phyloP scores from a whole-genome alignment of 345 rosid genomes.

The Acer campestre region DNA sequence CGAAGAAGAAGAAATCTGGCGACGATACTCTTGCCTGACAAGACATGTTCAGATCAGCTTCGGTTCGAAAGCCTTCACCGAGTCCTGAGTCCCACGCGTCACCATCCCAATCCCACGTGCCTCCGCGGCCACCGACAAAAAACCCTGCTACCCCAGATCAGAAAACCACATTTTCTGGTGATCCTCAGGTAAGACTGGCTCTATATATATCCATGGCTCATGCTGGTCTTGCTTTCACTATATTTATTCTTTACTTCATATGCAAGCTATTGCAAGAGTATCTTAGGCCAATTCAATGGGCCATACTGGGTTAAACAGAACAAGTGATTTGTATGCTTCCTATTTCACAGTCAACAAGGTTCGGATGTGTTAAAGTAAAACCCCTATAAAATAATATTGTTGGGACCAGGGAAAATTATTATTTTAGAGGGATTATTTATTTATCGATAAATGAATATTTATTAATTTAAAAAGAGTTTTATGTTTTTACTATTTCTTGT shows the following conservation, averaged over 20 bases:
- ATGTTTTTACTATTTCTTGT: no score
- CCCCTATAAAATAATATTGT: no score
- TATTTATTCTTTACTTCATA: slow-evolving; percentile 64
- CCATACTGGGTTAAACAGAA: slow-evolving; percentile 79
- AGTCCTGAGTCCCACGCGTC: slow-evolving; percentile 32
- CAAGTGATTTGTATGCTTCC: slow-evolving; percentile 92
- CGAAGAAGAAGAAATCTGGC: slow-evolving; percentile 44
- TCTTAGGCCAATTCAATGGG: slow-evolving; percentile 94
- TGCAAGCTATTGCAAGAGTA: slow-evolving; percentile 83
- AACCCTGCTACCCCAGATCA: slow-evolving; percentile 26
- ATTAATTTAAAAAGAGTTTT: no score
- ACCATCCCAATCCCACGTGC: slow-evolving; percentile 24
- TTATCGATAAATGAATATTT: no score
- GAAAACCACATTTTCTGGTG: slow-evolving; percentile 45
- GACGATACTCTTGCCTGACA: slow-evolving; percentile 70
- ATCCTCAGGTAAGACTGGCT: slow-evolving; percentile 86
- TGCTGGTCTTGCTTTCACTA: slow-evolving; percentile 77
- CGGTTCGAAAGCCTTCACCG: slow-evolving; percentile 65
- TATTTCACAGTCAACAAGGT: slow-evolving; percentile 57
- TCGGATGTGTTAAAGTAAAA: slow-evolving; percentile 83
- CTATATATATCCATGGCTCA: slow-evolving; percentile 98
- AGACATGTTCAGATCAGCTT: slow-evolving; percentile 95
- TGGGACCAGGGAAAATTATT: no score
- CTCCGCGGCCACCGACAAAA: slow-evolving; percentile 16
- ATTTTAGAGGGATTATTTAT: no score